A percentile compares a stretch with the other conserved stretches of the same genome.
Evolutionary conservation across 2,329 filamentous ascomycete genomes (phyloP).

Genomic region (Colletotrichum sp.): DNA sequence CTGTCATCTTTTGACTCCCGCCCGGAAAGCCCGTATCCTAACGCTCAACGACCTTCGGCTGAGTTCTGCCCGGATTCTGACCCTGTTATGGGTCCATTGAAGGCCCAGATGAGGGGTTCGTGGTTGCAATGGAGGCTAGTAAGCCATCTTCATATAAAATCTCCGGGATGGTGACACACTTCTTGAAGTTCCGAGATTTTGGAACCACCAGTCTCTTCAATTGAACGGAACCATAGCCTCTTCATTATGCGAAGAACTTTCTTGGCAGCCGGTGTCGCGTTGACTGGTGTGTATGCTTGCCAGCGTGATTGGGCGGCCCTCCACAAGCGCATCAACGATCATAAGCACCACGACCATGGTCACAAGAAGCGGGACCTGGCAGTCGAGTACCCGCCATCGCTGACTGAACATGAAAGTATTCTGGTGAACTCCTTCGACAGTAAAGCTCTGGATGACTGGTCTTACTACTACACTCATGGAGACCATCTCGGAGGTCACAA

Average conservation of each 20-base stretch:
- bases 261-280: neutral
- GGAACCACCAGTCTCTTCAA: neutral
- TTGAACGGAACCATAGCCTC: neutral
- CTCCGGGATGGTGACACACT: neutral
- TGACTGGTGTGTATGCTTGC: neutral
- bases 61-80: neutral
- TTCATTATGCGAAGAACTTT: neutral
- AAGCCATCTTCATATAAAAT: neutral
- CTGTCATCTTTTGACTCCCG: neutral
- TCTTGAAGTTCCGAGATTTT: neutral
- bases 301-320: conserved; percentile 2
- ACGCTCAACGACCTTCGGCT: neutral
- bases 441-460: conserved; percentile 6
- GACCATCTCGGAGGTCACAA: conserved; percentile 16
- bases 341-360: neutral
- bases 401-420: neutral
- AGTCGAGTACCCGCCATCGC: neutral
- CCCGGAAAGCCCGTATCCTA: neutral
- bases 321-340: neutral
- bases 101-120: neutral
- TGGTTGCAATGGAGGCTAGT: neutral
- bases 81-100: rapidly evolving
- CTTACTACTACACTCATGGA: conserved; percentile 9
- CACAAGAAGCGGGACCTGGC: conserved; percentile 1
- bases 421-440: conserved; percentile 11